A percentile compares a stretch with the other conserved stretches of the same genome.
phyloP scores from a whole-genome alignment of 2,329 filamentous ascomycete genomes.

The Hypoxylon sp. region DNA sequence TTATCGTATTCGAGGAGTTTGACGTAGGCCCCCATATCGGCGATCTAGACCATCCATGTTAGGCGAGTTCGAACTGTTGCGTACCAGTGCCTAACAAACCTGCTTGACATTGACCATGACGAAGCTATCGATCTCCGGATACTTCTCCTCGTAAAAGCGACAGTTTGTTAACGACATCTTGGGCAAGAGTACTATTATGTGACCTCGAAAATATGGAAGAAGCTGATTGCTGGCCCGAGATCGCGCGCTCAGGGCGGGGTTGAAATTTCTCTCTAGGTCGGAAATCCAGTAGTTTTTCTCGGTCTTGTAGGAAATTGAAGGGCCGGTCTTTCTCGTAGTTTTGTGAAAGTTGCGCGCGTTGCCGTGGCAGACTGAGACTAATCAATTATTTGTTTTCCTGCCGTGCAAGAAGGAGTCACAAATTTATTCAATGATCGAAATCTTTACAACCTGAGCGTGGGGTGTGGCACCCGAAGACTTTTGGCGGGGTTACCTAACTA shows the following conservation, averaged over 20 bases:
- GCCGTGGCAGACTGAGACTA: conserved; percentile 11
- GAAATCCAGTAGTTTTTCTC: conserved; percentile 17
- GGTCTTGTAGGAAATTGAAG: conserved; percentile 3
- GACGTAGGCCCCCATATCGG: conserved; percentile 99
- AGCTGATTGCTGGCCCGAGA: conserved; percentile 44
- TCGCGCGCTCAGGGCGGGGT: conserved; percentile 41
- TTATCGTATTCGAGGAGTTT: conserved; percentile 99
- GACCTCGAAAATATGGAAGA: conserved; percentile 35
- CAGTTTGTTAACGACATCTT: conserved; percentile 96
- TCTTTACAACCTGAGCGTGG: conserved; percentile 47
- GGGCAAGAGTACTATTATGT: conserved; percentile 65
- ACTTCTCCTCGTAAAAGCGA: conserved; percentile 98
- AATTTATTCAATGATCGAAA: conserved; percentile 45
- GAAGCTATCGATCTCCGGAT: conserved; percentile 98
- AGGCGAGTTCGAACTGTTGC: conserved; percentile 29
- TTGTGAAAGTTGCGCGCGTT: conserved; percentile 19
- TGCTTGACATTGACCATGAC: conserved; percentile 99
- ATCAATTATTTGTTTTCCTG: conserved; percentile 26
- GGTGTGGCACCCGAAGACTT: conserved; percentile 41
- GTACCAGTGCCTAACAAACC: conserved; percentile 60
- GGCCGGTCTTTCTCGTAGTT: background rate
- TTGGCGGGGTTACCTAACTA: conserved; percentile 42
- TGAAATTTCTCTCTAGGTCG: conserved; percentile 21
- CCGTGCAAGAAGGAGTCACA: conserved; percentile 35
- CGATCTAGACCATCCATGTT: conserved; percentile 73